Conservation (phyloP, 1,284 basidiomycete species). For the Puccinia coronata region DNA sequence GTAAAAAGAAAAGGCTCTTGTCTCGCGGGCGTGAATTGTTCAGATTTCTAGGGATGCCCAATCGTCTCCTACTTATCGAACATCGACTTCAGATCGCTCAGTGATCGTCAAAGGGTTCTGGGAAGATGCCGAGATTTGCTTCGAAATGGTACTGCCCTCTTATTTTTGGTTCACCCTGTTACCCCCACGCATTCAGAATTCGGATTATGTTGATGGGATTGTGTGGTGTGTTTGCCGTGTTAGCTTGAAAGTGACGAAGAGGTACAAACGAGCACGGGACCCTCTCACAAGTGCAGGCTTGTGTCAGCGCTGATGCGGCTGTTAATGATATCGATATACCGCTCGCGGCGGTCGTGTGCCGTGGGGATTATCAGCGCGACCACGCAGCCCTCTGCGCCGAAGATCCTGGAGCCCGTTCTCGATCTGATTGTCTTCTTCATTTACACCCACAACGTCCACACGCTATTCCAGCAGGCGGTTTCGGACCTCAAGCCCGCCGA, state of each 20-base stretch:
- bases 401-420: constrained; percentile 30
- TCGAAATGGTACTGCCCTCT: constrained; percentile 39
- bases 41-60: constrained; percentile 47
- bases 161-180: not conserved
- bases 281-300: constrained; percentile 20
- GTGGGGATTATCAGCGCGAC: not conserved
- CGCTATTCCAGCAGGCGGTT: constrained; percentile 4
- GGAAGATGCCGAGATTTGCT: constrained; percentile 27
- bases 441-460: not conserved
- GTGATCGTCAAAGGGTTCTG: constrained; percentile 40
- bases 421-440: constrained; percentile 37
- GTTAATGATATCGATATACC: constrained; percentile 39
- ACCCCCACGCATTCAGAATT: not conserved
- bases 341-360: constrained; percentile 23
- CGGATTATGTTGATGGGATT: not conserved
- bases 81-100: constrained; percentile 33
- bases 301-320: constrained; percentile 45
- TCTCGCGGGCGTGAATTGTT: constrained; percentile 7
- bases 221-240: not conserved
- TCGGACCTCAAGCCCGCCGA: constrained; percentile 18
- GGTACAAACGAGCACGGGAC: not conserved
- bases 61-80: constrained; percentile 19
- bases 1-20: not conserved
- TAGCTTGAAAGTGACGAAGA: constrained; percentile 38
- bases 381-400: constrained; percentile 3